Percentiles rank a stretch among this genome's conserved stretches.
Conservation (phyloP, 2,329 filamentous ascomycete genomes). For the Fusarium chlamydosporum region DNA sequence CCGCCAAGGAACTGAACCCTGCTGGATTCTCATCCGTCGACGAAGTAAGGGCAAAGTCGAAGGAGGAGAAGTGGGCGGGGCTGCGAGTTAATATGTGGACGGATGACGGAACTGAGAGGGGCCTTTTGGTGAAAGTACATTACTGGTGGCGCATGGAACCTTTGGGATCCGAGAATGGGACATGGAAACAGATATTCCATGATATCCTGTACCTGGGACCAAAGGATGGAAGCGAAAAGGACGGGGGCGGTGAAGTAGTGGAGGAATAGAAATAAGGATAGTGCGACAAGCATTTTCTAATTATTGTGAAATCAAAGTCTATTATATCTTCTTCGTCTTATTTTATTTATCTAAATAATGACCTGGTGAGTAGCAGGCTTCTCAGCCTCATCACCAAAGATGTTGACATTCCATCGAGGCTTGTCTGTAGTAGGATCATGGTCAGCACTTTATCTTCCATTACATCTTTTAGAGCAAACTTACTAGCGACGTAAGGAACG, state of each 20-base stretch:
- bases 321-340: neutral
- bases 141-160: constrained; percentile 24
- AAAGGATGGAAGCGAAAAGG: constrained; percentile 9
- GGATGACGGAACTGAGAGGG: neutral
- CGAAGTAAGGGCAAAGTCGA: neutral
- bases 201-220: constrained; percentile 13
- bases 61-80: constrained; percentile 5
- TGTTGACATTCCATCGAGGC: constrained; percentile 23
- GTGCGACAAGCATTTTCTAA: neutral
- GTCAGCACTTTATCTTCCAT: neutral
- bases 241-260: neutral
- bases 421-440: constrained; percentile 6
- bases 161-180: neutral
- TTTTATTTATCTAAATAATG: constrained; percentile 4
- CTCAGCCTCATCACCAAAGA: constrained; percentile 15
- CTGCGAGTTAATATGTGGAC: constrained; percentile 27
- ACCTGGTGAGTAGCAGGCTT: constrained; percentile 21
- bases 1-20: neutral
- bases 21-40: neutral
- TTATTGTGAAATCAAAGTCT: neutral
- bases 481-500: constrained; percentile 15
- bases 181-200: constrained; percentile 23
- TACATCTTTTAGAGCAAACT: neutral
- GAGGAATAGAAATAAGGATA: neutral
- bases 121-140: constrained; percentile 20